phyloP scores from a whole-genome alignment of 495 filamentous ascomycete genomes.

The Rhypophila decipiens region DNA sequence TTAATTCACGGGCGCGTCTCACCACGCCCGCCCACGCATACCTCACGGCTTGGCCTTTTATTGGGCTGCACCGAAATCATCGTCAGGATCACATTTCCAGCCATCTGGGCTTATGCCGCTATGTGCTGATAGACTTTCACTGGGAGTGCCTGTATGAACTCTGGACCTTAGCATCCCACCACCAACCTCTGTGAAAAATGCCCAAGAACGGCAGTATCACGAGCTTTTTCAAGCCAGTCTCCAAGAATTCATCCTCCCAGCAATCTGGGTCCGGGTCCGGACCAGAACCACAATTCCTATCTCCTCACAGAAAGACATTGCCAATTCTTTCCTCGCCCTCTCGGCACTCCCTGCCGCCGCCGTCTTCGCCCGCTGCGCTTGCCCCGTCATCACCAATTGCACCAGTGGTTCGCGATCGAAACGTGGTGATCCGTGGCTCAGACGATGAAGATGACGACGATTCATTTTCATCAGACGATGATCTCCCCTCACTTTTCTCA shows the following conservation, averaged over 20 bases:
- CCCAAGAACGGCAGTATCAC: conserved; percentile 15
- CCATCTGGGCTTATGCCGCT: too few species aligned
- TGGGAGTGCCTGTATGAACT: too few species aligned
- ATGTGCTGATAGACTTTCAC: too few species aligned
- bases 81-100: too few species aligned
- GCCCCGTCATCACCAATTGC: conserved; percentile 8
- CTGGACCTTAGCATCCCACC: too few species aligned
- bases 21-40: too few species aligned
- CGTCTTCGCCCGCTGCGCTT: conserved; percentile 23
- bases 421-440: conserved; percentile 55
- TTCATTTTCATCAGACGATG: conserved; percentile 15
- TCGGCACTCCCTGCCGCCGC: conserved; percentile 10
- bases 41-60: too few species aligned
- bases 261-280: too few species aligned
- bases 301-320: conserved; percentile 9
- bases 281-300: not conserved
- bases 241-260: conserved; percentile 9
- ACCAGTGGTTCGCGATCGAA: conserved; percentile 16
- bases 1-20: too few species aligned
- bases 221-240: conserved; percentile 18
- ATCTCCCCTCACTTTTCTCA: conserved; percentile 16
- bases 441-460: conserved; percentile 59
- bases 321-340: conserved; percentile 7
- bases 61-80: too few species aligned
- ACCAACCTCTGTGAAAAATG: too few species aligned